phyloP scores from a whole-genome alignment of 345 rosid genomes.

The Rhodamnia argentea region DNA sequence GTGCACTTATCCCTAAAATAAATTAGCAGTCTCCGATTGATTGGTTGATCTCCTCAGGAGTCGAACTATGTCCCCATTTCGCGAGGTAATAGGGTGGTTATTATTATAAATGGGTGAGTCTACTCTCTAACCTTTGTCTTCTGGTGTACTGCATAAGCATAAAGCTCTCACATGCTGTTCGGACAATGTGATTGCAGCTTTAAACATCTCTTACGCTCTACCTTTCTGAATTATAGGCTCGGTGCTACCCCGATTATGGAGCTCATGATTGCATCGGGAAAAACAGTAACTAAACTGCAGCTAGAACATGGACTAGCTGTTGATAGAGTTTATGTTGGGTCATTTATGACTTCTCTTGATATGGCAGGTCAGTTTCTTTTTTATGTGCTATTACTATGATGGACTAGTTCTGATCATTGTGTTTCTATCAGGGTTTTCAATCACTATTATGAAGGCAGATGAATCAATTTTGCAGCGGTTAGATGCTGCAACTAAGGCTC shows the following conservation, averaged over 20 bases:
- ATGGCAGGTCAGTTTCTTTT: conserved; percentile 71
- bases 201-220: background rate
- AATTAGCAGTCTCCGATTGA: background rate
- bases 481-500: conserved; percentile 92
- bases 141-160: background rate
- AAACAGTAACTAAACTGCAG: conserved; percentile 77
- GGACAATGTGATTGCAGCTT: background rate
- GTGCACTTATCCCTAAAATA: background rate
- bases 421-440: conserved; percentile 62
- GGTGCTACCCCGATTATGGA: conserved; percentile 94
- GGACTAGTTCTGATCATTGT: background rate
- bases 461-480: conserved; percentile 49
- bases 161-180: background rate
- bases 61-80: conserved; percentile 81
- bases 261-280: conserved; percentile 90
- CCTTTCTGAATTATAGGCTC: conserved; percentile 31
- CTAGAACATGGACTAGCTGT: conserved; percentile 88
- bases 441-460: conserved; percentile 88
- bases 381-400: background rate
- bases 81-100: conserved; percentile 80
- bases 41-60: conserved; percentile 39
- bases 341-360: conserved; percentile 95
- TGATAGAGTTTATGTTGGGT: conserved; percentile 94
- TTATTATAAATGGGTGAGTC: conserved; percentile 90
- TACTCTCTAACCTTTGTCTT: background rate